Evolutionary conservation across 306 rosid species (phyloP).

Genomic region (Acacia confusa): DNA sequence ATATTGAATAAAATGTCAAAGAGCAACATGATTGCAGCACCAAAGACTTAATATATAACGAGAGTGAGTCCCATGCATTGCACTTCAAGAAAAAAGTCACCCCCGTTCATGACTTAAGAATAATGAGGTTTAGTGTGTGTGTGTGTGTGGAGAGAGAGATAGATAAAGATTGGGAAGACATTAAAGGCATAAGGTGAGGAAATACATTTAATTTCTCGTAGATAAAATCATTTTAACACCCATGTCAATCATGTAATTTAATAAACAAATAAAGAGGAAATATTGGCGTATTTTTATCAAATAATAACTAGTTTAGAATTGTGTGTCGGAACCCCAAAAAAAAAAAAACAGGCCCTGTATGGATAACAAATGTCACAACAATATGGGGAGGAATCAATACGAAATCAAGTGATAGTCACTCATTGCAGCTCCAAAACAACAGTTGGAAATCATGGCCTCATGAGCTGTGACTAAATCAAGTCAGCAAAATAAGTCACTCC

Average conservation of each 20-base stretch:
- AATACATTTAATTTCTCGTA: not conserved
- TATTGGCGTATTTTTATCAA: not conserved
- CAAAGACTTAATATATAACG: too few relatives aligned
- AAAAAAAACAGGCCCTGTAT: not conserved
- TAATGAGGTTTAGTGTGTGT: too few relatives aligned
- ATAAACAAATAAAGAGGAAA: slow-evolving; percentile 12
- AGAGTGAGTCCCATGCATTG: too few relatives aligned
- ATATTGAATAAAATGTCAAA: not conserved
- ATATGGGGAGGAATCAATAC: not conserved
- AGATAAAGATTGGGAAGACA: not conserved
- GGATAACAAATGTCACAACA: not conserved
- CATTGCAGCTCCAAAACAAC: not conserved
- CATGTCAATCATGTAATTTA: not conserved
- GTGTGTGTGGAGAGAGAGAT: too few relatives aligned
- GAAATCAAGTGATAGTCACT: not conserved
- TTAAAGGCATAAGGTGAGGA: slow-evolving; percentile 18
- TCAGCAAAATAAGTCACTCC: not conserved
- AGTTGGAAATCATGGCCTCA: not conserved
- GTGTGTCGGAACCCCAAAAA: not conserved
- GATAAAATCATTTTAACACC: not conserved
- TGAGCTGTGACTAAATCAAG: not conserved
- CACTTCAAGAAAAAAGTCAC: too few relatives aligned
- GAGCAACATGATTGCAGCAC: slow-evolving; percentile 1
- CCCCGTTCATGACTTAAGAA: too few relatives aligned
- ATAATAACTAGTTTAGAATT: not conserved